A percentile compares a stretch with the other conserved stretches of the same genome.
phyloP scores from a whole-genome alignment of 495 filamentous ascomycete species.

The Cercophora sp. region DNA sequence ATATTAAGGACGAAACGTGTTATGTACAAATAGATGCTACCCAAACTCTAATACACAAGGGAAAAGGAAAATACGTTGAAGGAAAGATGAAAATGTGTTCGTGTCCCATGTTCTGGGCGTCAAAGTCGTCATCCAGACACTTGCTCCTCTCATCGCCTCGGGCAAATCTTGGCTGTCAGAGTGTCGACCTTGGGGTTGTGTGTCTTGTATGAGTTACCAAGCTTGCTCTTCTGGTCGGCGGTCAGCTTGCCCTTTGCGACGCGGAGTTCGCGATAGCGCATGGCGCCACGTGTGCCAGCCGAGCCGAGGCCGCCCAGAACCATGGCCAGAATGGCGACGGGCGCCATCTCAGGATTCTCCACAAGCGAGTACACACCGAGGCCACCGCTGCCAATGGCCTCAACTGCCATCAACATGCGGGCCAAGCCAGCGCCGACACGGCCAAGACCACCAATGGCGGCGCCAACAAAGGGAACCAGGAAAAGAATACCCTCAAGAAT shows the following conservation, averaged over 20 bases:
- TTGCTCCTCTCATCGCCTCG: background rate
- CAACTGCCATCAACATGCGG: background rate
- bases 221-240: background rate
- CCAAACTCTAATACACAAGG: too few species aligned
- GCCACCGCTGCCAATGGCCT: background rate
- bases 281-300: background rate
- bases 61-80: too few species aligned
- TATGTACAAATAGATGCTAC: too few species aligned
- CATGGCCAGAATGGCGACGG: constrained; percentile 6
- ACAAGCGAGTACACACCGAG: background rate
- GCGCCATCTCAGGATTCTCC: constrained; percentile 1
- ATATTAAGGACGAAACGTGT: too few species aligned
- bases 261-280: background rate
- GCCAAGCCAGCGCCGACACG: background rate
- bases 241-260: background rate
- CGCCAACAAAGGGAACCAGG: constrained; percentile 13
- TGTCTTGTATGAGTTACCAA: background rate
- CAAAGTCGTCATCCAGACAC: too few species aligned
- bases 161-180: background rate
- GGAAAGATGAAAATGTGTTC: too few species aligned
- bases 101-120: too few species aligned
- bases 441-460: background rate
- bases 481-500: constrained; percentile 18
- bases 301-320: background rate
- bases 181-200: constrained; percentile 3